Evolutionary conservation across 768 basidiomycete species (phyloP).

Genomic region (Termitomyces heimii): DNA sequence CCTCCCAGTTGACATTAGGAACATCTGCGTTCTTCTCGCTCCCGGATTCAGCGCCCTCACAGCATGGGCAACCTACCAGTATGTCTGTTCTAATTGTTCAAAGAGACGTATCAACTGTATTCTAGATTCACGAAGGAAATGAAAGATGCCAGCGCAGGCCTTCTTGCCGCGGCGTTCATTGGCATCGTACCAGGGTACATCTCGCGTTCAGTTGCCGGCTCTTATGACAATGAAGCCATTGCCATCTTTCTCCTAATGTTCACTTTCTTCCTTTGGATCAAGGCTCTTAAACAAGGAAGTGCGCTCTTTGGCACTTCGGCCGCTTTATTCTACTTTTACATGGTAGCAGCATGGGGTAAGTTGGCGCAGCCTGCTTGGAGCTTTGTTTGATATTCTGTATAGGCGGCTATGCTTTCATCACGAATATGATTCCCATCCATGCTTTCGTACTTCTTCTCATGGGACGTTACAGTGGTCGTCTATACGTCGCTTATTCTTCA

Average conservation of each 20-base stretch:
- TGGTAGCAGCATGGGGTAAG: constrained; percentile 99
- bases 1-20: constrained; percentile 95
- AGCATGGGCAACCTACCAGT: constrained; percentile 97
- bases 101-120: not conserved
- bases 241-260: constrained; percentile 99
- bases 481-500: constrained; percentile 93
- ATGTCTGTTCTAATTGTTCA: constrained; percentile 17
- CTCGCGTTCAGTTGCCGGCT: constrained; percentile 97
- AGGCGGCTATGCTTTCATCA: constrained; percentile 99
- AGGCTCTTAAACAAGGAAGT: constrained; percentile 90
- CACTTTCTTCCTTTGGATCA: constrained; percentile 97
- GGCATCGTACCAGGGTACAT: constrained; percentile 98
- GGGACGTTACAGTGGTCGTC: constrained; percentile 88
- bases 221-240: constrained; percentile 99
- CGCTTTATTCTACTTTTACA: constrained; percentile 98
- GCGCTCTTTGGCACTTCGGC: constrained; percentile 87
- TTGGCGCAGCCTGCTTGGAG: constrained; percentile 6
- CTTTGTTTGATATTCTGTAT: not conserved
- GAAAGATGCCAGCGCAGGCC: constrained; percentile 91
- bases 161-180: constrained; percentile 97
- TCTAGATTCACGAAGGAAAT: constrained; percentile 92
- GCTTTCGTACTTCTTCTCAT: constrained; percentile 92
- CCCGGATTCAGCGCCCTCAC: constrained; percentile 97
- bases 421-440: constrained; percentile 99
- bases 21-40: constrained; percentile 94